Evolutionary conservation across 371 early-diverging fungal species (phyloP).

Genomic region (Syncephalastrum monosporum): DNA sequence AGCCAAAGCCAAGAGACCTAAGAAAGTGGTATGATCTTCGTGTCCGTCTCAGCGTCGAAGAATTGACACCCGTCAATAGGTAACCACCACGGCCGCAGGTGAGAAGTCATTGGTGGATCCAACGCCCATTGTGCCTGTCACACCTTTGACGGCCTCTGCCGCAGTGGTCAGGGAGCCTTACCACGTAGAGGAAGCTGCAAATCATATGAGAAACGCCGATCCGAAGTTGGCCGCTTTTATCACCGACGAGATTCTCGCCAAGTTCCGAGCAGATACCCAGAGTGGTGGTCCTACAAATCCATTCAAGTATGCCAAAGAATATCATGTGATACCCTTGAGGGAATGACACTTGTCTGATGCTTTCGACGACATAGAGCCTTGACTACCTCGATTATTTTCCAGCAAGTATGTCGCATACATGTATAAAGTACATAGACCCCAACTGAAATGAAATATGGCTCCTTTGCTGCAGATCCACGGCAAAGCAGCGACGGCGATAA

Average conservation of each 20-base stretch:
- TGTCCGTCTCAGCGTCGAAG: not conserved
- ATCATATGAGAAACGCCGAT: conserved; percentile 31
- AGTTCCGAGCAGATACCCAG: conserved; percentile 12
- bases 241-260: not conserved
- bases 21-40: not conserved
- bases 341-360: not conserved
- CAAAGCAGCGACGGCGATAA: conserved; percentile 46
- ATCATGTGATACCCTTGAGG: not conserved
- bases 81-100: not conserved
- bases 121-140: not conserved
- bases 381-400: conserved; percentile 47
- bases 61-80: not conserved
- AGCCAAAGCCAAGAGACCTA: not conserved
- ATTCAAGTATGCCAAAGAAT: conserved; percentile 20
- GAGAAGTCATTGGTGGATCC: not conserved
- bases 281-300: conserved; percentile 18
- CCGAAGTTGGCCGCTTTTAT: conserved; percentile 29
- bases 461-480: conserved; percentile 29
- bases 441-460: no score
- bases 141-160: conserved; percentile 1
- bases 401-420: conserved; percentile 25
- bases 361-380: conserved; percentile 12
- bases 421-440: no score
- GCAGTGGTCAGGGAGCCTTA: conserved; percentile 2
- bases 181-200: conserved; percentile 20